Conservation (phyloP, 176 grass and related monocot species). For the Phyllostachys edulis region DNA sequence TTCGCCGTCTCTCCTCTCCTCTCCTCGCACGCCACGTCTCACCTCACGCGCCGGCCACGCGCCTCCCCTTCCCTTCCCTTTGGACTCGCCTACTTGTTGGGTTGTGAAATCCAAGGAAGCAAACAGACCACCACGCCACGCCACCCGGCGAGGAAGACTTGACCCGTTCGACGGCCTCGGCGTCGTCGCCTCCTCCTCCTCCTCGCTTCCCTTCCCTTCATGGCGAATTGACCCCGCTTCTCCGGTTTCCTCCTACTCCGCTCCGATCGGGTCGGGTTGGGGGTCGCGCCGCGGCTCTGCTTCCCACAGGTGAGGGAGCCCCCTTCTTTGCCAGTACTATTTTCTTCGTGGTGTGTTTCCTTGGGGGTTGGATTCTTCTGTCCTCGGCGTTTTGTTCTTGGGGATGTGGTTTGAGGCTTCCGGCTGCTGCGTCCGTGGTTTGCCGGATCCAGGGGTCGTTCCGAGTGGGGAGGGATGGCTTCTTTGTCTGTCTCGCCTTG, state of each 20-base stretch:
- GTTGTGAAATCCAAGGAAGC: too few relatives aligned
- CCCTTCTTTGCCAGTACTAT: background rate
- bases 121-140: too few relatives aligned
- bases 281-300: background rate
- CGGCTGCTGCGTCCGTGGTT: background rate
- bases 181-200: too few relatives aligned
- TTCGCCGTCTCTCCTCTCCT: too few relatives aligned
- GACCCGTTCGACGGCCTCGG: too few relatives aligned
- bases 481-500: background rate
- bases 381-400: background rate
- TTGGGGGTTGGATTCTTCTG: background rate
- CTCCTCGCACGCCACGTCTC: too few relatives aligned
- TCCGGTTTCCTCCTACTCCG: background rate
- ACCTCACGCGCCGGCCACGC: too few relatives aligned
- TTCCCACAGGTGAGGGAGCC: slow-evolving; percentile 31
- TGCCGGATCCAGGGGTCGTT: background rate
- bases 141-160: too few relatives aligned
- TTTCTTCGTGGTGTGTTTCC: background rate
- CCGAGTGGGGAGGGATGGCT: background rate
- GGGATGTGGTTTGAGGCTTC: background rate
- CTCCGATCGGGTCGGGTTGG: background rate
- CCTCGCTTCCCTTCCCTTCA: background rate
- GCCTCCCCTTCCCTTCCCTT: too few relatives aligned
- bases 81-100: too few relatives aligned
- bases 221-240: background rate